Percentiles rank a stretch among this genome's conserved stretches.
Evolutionary conservation across 495 filamentous ascomycete species (phyloP).

Genomic region (Aspergillus sclerotioniger): DNA sequence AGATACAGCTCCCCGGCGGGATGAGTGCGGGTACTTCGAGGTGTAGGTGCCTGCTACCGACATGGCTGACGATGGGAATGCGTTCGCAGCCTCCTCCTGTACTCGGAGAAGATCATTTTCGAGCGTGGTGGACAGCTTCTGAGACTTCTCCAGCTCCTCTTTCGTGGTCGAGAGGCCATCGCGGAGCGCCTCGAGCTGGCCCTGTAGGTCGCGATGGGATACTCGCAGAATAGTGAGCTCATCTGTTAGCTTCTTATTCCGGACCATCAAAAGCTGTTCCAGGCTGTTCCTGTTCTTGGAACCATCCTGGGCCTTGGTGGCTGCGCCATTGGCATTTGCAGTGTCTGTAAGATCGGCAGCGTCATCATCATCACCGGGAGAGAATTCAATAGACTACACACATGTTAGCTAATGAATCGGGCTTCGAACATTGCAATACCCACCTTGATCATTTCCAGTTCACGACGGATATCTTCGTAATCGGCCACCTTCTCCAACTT

Average conservation of each 20-base stretch:
- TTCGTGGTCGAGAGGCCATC: conserved; percentile 82
- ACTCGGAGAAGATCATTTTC: conserved; percentile 89
- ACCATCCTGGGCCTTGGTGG: conserved; percentile 56
- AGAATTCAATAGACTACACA: conserved; percentile 83
- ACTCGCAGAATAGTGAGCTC: conserved; percentile 91
- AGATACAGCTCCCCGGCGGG: conserved; percentile 68
- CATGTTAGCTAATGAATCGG: neutral
- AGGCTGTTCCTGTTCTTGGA: conserved; percentile 72
- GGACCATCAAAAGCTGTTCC: conserved; percentile 84
- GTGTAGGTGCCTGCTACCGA: conserved; percentile 93
- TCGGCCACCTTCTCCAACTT: conserved; percentile 89
- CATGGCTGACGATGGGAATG: conserved; percentile 79
- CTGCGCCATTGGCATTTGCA: conserved; percentile 45
- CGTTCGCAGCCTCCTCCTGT: conserved; percentile 78
- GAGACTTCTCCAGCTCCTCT: conserved; percentile 79
- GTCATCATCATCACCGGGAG: conserved; percentile 83
- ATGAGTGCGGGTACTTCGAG: conserved; percentile 76
- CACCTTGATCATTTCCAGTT: conserved; percentile 90
- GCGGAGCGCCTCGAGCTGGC: conserved; percentile 73
- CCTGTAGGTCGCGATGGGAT: conserved; percentile 89
- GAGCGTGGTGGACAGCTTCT: conserved; percentile 79
- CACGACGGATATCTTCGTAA: conserved; percentile 93
- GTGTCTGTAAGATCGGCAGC: conserved; percentile 29
- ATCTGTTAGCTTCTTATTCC: conserved; percentile 93
- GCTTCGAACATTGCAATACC: neutral